Percentiles rank a stretch among this genome's conserved stretches.
phyloP scores from a whole-genome alignment of 2,329 filamentous ascomycete species.

The Mycosphaerella sp. region DNA sequence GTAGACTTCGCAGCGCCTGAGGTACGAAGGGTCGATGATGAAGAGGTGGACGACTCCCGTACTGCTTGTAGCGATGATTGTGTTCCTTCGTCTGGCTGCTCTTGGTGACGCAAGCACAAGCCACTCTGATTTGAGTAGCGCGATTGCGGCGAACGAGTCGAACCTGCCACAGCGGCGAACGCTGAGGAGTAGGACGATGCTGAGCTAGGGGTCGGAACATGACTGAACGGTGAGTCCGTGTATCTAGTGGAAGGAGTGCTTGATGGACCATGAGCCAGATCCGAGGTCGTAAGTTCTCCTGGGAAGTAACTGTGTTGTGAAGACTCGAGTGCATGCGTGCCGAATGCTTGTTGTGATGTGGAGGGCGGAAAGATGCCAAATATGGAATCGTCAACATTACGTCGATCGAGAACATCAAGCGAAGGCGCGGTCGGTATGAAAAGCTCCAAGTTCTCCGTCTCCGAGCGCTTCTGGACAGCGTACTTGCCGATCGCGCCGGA shows the following conservation, averaged over 20 bases:
- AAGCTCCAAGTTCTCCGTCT: constrained; percentile 15
- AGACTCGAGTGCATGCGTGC: constrained; percentile 1
- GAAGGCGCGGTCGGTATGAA: neutral
- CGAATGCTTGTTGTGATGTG: constrained; percentile 3
- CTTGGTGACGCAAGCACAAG: constrained; percentile 56
- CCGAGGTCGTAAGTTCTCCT: constrained; percentile 23
- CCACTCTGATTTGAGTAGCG: constrained; percentile 47
- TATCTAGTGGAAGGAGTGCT: constrained; percentile 69
- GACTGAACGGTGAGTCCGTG: constrained; percentile 70
- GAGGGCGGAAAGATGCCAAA: constrained; percentile 26
- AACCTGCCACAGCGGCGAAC: constrained; percentile 33
- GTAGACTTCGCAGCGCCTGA: neutral
- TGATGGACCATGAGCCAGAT: constrained; percentile 52
- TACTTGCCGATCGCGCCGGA: constrained; percentile 39
- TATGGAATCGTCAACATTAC: constrained; percentile 24
- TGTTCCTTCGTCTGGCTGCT: constrained; percentile 47
- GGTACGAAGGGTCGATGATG: constrained; percentile 41
- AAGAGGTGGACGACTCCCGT: constrained; percentile 64
- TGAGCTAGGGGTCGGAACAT: constrained; percentile 72
- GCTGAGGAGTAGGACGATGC: constrained; percentile 69
- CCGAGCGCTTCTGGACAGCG: constrained; percentile 23
- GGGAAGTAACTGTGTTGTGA: constrained; percentile 8
- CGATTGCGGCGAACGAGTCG: constrained; percentile 51
- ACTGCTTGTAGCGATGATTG: constrained; percentile 55
- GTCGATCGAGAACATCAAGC: neutral